Percentiles rank a stretch among this genome's conserved stretches.
phyloP scores from a whole-genome alignment of 225 moss, liverwort and hornwort species.

The Anthoceros angustus region DNA sequence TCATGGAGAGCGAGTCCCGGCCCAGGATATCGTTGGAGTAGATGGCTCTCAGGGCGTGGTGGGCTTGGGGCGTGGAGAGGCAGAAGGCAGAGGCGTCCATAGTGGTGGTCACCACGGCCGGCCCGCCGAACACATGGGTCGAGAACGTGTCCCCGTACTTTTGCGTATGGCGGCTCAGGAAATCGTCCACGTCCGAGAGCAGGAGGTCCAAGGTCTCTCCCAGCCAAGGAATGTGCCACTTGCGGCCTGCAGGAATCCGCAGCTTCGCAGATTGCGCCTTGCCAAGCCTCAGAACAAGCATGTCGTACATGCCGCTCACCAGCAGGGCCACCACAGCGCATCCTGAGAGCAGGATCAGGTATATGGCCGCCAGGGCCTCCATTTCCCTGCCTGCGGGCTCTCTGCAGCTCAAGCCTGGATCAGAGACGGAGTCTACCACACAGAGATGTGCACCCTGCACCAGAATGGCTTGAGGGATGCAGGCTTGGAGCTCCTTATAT shows the following conservation, averaged over 20 bases:
- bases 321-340: too few relatives aligned
- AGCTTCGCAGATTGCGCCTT: not conserved
- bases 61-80: not conserved
- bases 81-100: not conserved
- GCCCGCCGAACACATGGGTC: slow-evolving; percentile 8
- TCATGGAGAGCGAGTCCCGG: not conserved
- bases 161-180: not conserved
- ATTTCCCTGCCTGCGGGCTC: too few relatives aligned
- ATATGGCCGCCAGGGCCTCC: too few relatives aligned
- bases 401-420: too few relatives aligned
- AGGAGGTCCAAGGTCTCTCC: slow-evolving; percentile 2
- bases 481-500: too few relatives aligned
- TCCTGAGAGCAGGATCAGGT: too few relatives aligned
- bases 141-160: slow-evolving; percentile 9
- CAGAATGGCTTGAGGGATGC: too few relatives aligned
- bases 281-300: too few relatives aligned
- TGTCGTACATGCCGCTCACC: too few relatives aligned
- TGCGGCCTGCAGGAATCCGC: not conserved
- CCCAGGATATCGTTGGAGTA: slow-evolving; percentile 5
- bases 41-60: slow-evolving; percentile 4
- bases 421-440: too few relatives aligned
- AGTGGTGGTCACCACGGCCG: slow-evolving; percentile 2
- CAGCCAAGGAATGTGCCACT: not conserved
- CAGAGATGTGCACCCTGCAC: too few relatives aligned
- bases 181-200: not conserved